A percentile compares a stretch with the other conserved stretches of the same genome.
Conservation (phyloP, 2,329 filamentous ascomycete species). For the Rutstroemia sp. region DNA sequence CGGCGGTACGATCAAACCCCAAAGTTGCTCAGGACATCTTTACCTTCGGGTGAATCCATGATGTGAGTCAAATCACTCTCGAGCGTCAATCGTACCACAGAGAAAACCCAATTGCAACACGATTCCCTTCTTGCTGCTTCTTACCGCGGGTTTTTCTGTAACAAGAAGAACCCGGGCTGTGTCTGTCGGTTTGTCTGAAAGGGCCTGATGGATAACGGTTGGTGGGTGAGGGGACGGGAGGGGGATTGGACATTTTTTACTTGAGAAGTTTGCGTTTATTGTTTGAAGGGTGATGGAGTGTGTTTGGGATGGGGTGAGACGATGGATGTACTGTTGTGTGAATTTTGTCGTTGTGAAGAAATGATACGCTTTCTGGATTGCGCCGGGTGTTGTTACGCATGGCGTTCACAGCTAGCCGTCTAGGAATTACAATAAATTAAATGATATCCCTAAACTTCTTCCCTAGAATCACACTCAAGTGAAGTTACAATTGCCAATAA, state of each 20-base stretch:
- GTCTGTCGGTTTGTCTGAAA: constrained; percentile 22
- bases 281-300: not conserved
- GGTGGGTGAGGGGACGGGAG: constrained; percentile 30
- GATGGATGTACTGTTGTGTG: too few relatives aligned
- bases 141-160: constrained; percentile 31
- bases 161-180: constrained; percentile 6
- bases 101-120: constrained; percentile 65
- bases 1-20: constrained; percentile 27
- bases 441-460: too few relatives aligned
- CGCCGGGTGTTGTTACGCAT: too few relatives aligned
- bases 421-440: constrained; percentile 7
- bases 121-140: constrained; percentile 40
- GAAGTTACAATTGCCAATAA: not conserved
- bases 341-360: too few relatives aligned
- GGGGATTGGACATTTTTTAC: constrained; percentile 47
- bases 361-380: too few relatives aligned
- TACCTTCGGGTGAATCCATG: constrained; percentile 13
- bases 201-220: constrained; percentile 18
- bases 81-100: constrained; percentile 31
- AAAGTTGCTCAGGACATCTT: constrained; percentile 27
- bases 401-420: not conserved
- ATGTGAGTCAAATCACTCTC: constrained; percentile 23
- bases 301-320: not conserved
- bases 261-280: not conserved
- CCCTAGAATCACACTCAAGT: too few relatives aligned